Evolutionary conservation across 176 grass and related monocot species (phyloP), one percentile per base, ranked within the genome.

Genomic region (Pontederia paniculata): DNA sequence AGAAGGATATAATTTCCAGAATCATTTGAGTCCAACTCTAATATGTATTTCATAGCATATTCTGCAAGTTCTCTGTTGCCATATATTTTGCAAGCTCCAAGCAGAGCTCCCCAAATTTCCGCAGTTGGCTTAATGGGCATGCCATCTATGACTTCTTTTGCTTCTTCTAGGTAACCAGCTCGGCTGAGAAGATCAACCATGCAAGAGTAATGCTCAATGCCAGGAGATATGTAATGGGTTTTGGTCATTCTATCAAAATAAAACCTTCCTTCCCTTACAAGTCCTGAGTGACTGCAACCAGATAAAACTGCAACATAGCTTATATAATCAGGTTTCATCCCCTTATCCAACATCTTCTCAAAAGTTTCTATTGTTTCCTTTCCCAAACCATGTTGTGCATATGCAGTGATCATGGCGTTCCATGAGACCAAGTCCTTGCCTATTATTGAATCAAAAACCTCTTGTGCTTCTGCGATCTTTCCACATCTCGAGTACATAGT

Each of bases 341-440:
- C 80, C 50, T 60, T 81, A 65, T 51, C 25, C 59, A 90, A 54
- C 83, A 97, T 97, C 46, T 66, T 55, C 57, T 90, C 57, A 60
- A 84, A 97, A 23, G 76, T 77, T 28, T 81, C 63, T 65, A 84
- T 84, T 23, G 86, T 83, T 71, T 97, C 81, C 71, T 71, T 89
- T 22, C 83, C 91, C 74, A 81, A 80, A 48, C 91, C 91, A 21
- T 97, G 86, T 48, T 97, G 91, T 52, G 91, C 84, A 79, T 97
- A 97, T 54, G 76, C 83, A 23, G 91, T 97, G 50, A 97, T 90
- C 86, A 97, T 97, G 10, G 91, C 71, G 81, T 97, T 97, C 85
- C 82, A 97, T 60, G 91, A 90, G 66, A 90, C 80, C 68, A 97
- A 48, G 84, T 97, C 86, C 73, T 90, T 97, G 54, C 42, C 25